Evolutionary conservation across 2,329 filamentous ascomycete genomes (phyloP), one percentile per base, ranked within the genome.

Genomic region (Xylariaceae sp.): DNA sequence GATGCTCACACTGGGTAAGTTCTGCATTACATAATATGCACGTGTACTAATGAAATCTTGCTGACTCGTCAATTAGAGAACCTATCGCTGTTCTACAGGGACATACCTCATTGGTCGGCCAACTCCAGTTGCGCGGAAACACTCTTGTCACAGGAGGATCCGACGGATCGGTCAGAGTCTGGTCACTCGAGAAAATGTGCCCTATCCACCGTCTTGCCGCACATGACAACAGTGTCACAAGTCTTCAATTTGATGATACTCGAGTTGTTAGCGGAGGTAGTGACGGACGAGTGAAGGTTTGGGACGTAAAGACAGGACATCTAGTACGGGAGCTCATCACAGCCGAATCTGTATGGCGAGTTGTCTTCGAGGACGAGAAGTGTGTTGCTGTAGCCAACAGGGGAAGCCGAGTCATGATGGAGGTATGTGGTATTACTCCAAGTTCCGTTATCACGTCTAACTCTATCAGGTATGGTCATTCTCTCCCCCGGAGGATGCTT

Each of bases 321-420:
- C 82, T 96, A 24, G 91, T 99, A 19, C 87, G 95, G 58, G 95
- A 99, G 75, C 84, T 99, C 37, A 94, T 94, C 43, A 87, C 89
- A 50, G 92, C 94, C 0, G 94, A 99, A 71, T 93, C 94, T 14
- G 95, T 99, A 0, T 99, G 95, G 95, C 85, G 95, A 58, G 94
- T 99, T 29, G 95, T 96, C 0, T 99, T 99, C 73, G 95, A 99
- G 71, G 94, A 96, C 64, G 95, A 99, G 75, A 98, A 97, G 75
- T 96, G 94, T 56, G 94, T 99, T 26, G 94, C 96, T 28, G 90
- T 99, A 82, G 95, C 95, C 7, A 89, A 92, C 67, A 85, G 94
- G 58, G 86, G 86, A 49, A 88, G 87, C 53, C 87, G 93, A 61
- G 98, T 96, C 0, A 90, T 98, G 61, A 99, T 99, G 95, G 95